Conservation (phyloP, 1,284 basidiomycete genomes). For the Ceratobasidium theobromae region DNA sequence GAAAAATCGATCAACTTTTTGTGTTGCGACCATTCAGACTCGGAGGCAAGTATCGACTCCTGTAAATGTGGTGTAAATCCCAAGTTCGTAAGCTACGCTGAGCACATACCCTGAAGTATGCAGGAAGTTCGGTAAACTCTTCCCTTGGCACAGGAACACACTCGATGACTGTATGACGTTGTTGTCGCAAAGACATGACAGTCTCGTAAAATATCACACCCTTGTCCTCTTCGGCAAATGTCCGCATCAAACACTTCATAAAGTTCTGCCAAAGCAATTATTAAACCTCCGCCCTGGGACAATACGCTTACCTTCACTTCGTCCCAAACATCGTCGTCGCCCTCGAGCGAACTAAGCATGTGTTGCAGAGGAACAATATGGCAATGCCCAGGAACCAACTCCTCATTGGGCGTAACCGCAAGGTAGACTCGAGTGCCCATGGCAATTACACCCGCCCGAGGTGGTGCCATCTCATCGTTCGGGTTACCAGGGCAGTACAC, state of each 20-base stretch:
- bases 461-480: conserved; percentile 75
- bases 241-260: conserved; percentile 97
- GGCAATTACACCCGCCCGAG: conserved; percentile 83
- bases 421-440: conserved; percentile 90
- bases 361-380: conserved; percentile 96
- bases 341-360: conserved; percentile 86
- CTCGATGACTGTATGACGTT: conserved; percentile 91
- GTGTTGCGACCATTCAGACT: conserved; percentile 97
- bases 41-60: conserved; percentile 90
- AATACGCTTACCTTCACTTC: conserved; percentile 73
- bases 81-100: conserved; percentile 20
- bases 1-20: conserved; percentile 95
- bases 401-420: conserved; percentile 82
- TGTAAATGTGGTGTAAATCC: conserved; percentile 41
- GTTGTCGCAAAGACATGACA: conserved; percentile 78
- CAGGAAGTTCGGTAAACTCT: conserved; percentile 81
- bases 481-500: conserved; percentile 72
- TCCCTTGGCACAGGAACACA: conserved; percentile 87
- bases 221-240: conserved; percentile 87
- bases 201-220: conserved; percentile 96
- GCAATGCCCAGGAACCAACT: conserved; percentile 86
- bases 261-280: conserved; percentile 70
- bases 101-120: conserved; percentile 80
- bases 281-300: conserved; percentile 1
- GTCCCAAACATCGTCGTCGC: conserved; percentile 98